A percentile compares a stretch with the other conserved stretches of the same genome.
Evolutionary conservation across 306 rosid genomes (phyloP).

Genomic region (Lathyrus aphaca): DNA sequence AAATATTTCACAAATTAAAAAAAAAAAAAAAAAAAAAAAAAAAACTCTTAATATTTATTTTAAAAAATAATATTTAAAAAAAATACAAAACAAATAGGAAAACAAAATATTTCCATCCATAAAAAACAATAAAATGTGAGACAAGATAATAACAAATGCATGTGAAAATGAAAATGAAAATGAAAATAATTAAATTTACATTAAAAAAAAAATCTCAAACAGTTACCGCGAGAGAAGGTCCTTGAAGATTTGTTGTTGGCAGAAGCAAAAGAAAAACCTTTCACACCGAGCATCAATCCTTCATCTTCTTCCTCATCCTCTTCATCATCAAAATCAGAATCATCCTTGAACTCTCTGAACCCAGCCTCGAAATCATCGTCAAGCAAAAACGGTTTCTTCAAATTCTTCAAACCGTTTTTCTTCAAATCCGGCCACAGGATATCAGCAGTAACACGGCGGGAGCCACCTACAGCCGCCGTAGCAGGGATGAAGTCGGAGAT

Average conservation of each 20-base stretch:
- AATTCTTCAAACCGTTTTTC: conserved; percentile 28
- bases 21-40: not conserved
- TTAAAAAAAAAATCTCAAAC: not conserved
- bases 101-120: not conserved
- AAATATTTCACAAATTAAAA: not conserved
- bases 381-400: conserved; percentile 43
- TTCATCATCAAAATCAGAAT: conserved; percentile 67
- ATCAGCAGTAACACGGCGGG: conserved; percentile 64
- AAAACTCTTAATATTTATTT: not conserved
- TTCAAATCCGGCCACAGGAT: conserved; percentile 71
- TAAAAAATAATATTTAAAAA: not conserved
- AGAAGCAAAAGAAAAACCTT: conserved; percentile 52
- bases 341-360: conserved; percentile 82
- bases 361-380: conserved; percentile 89
- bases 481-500: conserved; percentile 87
- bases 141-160: conserved; percentile 26
- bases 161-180: not conserved
- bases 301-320: conserved; percentile 49
- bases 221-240: conserved; percentile 53
- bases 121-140: not conserved
- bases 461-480: conserved; percentile 11
- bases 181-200: not conserved
- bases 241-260: conserved; percentile 35
- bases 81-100: not conserved
- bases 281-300: conserved; percentile 45